phyloP scores from a whole-genome alignment of 495 filamentous ascomycete species.

The Glonium stellatum region DNA sequence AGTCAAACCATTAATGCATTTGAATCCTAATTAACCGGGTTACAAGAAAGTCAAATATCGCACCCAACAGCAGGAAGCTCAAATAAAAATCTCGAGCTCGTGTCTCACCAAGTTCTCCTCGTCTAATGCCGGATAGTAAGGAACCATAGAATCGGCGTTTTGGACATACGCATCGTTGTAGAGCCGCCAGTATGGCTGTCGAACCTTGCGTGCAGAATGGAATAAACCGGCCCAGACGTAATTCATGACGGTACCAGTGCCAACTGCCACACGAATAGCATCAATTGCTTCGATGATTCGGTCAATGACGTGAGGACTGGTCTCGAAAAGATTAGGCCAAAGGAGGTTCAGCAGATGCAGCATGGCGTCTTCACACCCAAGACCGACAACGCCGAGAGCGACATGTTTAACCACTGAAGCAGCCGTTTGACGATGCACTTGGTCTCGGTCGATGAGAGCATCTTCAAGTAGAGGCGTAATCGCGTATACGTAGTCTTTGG shows the following conservation, averaged over 20 bases:
- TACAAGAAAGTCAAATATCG: too few species aligned
- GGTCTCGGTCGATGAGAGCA: slow-evolving; percentile 94
- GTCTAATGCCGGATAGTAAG: slow-evolving; percentile 81
- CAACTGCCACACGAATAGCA: slow-evolving; percentile 89
- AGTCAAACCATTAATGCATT: too few species aligned
- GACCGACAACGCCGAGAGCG: slow-evolving; percentile 86
- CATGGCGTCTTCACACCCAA: slow-evolving; percentile 99
- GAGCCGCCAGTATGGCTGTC: slow-evolving; percentile 85
- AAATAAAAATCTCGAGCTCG: slow-evolving; percentile 81
- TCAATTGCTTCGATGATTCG: slow-evolving; percentile 95
- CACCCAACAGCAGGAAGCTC: slow-evolving; percentile 19
- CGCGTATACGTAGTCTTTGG: slow-evolving; percentile 98
- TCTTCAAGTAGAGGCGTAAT: slow-evolving; percentile 96
- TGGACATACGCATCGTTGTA: slow-evolving; percentile 99
- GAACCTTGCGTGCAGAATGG: slow-evolving; percentile 90
- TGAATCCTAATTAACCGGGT: too few species aligned
- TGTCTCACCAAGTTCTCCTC: slow-evolving; percentile 66
- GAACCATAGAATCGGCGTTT: slow-evolving; percentile 86
- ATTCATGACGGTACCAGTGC: slow-evolving; percentile 86
- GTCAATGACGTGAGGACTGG: slow-evolving; percentile 96
- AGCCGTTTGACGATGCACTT: slow-evolving; percentile 96
- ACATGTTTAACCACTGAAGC: slow-evolving; percentile 96
- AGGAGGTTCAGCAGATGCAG: slow-evolving; percentile 92
- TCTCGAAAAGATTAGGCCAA: slow-evolving; percentile 97
- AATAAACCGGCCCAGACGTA: slow-evolving; percentile 97